These are phyloP conservation scores for Aureobasidium sp. DNA, from an alignment of 2,329 filamentous ascomycete genomes.

Conservation along the genomic window DNA sequence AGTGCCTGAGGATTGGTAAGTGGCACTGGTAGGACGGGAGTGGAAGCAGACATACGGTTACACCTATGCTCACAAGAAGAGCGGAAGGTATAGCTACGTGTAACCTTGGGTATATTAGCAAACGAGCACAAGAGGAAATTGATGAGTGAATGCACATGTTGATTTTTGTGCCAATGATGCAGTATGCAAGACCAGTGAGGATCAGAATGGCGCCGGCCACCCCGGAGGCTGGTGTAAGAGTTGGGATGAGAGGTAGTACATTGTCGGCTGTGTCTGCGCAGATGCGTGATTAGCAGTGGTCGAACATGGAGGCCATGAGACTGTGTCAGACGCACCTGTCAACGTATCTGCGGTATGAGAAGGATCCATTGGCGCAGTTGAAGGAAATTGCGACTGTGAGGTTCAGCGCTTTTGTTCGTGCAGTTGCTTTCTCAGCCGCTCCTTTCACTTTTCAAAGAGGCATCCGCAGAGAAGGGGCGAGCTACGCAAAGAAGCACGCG, in stretches of 20 bases:
- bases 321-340: too few relatives aligned
- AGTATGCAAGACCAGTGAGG: conserved; percentile 61
- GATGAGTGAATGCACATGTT: conserved; percentile 34
- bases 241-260: conserved; percentile 62
- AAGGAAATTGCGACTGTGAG: neutral
- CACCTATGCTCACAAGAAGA: conserved; percentile 63
- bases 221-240: conserved; percentile 72
- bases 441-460: neutral
- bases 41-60: conserved; percentile 46
- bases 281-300: neutral
- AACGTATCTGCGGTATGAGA: neutral
- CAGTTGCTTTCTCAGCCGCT: neutral
- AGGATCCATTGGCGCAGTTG: neutral
- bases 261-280: neutral
- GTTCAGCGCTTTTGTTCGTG: neutral
- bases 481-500: neutral
- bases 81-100: conserved; percentile 71
- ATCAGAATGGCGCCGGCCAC: conserved; percentile 73
- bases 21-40: conserved; percentile 14
- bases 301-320: neutral
- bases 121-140: conserved; percentile 23
- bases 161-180: conserved; percentile 76
- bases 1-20: conserved; percentile 46
- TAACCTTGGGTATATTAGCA: conserved; percentile 56
- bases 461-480: neutral